phyloP scores from a whole-genome alignment of 345 rosid genomes.

The Populus tremula region DNA sequence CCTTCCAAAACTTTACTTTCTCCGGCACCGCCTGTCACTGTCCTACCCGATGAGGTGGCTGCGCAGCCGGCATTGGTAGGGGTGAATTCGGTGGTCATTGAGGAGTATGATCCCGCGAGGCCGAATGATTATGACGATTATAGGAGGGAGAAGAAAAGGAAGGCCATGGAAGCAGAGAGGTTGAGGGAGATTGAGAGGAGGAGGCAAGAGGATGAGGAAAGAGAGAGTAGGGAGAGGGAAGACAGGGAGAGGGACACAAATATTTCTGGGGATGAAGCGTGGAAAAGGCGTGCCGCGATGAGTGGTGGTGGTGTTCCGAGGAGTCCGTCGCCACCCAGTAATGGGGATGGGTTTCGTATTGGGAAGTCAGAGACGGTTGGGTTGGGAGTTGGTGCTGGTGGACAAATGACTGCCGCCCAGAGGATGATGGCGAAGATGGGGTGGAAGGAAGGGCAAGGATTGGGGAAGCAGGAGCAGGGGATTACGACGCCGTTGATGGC shows the following conservation, averaged over 20 bases:
- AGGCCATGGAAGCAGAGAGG: slow-evolving; percentile 74
- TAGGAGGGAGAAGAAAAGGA: slow-evolving; percentile 67
- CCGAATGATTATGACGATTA: slow-evolving; percentile 96
- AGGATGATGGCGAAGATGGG: slow-evolving; percentile 99
- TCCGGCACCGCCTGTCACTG: not conserved
- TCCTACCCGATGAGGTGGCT: slow-evolving; percentile 24
- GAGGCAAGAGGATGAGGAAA: slow-evolving; percentile 78
- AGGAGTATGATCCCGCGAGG: slow-evolving; percentile 93
- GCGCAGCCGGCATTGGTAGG: slow-evolving; percentile 72
- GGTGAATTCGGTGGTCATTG: slow-evolving; percentile 68
- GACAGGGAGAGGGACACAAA: slow-evolving; percentile 47
- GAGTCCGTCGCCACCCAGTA: slow-evolving; percentile 71
- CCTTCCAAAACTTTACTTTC: slow-evolving; percentile 17
- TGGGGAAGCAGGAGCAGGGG: slow-evolving; percentile 94
- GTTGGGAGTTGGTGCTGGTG: slow-evolving; percentile 92
- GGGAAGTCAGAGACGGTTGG: slow-evolving; percentile 90
- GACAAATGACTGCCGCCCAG: slow-evolving; percentile 99
- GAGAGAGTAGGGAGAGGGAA: slow-evolving; percentile 49
- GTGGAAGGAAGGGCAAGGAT: slow-evolving; percentile 98
- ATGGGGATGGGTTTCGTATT: slow-evolving; percentile 57
- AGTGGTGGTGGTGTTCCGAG: slow-evolving; percentile 59
- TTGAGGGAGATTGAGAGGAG: slow-evolving; percentile 76
- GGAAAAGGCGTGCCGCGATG: slow-evolving; percentile 94
- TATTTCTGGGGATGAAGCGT: slow-evolving; percentile 95
- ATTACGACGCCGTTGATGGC: slow-evolving; percentile 98